These are phyloP conservation scores for Suillus tomentosus DNA, from an alignment of 768 basidiomycete species.

Conservation along the genomic window DNA sequence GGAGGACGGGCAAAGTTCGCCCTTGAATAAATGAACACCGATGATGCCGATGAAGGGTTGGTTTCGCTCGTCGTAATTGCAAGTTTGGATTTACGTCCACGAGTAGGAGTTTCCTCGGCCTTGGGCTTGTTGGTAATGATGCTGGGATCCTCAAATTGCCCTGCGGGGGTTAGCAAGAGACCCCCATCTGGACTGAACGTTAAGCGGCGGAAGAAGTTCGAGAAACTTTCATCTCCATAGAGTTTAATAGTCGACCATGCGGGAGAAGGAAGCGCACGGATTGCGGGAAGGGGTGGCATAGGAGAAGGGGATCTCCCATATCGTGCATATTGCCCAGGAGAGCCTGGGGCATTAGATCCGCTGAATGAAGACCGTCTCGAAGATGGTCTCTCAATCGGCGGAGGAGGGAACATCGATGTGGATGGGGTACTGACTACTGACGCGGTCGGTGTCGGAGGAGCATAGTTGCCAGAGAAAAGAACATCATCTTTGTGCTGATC, in stretches of 20 bases:
- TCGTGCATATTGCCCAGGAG: constrained; percentile 57
- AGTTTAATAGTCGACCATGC: constrained; percentile 74
- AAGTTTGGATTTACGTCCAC: constrained; percentile 61
- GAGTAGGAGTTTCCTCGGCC: constrained; percentile 45
- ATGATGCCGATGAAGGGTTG: constrained; percentile 46
- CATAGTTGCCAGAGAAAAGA: constrained; percentile 32
- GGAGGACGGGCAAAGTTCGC: constrained; percentile 93
- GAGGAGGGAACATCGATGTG: constrained; percentile 42
- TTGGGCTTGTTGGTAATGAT: constrained; percentile 38
- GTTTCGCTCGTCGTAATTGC: constrained; percentile 36
- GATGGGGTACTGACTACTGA: constrained; percentile 72
- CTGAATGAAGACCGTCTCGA: constrained; percentile 70
- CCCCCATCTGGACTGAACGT: constrained; percentile 96
- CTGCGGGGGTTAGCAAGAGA: constrained; percentile 91
- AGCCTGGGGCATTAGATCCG: constrained; percentile 77
- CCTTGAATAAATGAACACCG: constrained; percentile 94
- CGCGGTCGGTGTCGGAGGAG: constrained; percentile 64
- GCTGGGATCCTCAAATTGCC: constrained; percentile 93
- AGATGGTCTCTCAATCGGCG: constrained; percentile 61
- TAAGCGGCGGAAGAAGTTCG: constrained; percentile 93
- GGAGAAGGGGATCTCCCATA: constrained; percentile 87
- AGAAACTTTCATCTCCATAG: constrained; percentile 94
- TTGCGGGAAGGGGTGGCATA: constrained; percentile 92
- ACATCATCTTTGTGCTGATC: constrained; percentile 54
- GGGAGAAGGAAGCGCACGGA: constrained; percentile 66